Base-by-base conservation (phyloP, 805 yeast species). In the Saccharomycopsis babjevae region DNA sequence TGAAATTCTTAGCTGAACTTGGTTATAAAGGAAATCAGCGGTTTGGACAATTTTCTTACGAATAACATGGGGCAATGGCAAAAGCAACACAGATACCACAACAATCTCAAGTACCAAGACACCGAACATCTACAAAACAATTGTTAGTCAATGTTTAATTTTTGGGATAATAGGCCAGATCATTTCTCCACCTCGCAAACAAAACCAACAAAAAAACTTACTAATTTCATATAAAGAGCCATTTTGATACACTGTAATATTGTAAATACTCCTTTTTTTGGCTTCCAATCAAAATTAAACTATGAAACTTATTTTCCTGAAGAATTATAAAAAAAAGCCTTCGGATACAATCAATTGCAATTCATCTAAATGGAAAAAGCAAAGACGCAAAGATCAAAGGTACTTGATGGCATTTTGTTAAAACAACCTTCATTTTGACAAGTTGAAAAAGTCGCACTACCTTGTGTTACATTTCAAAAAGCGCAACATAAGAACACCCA, bases 21-120 rank as follows among this genome's bases (percentile, higher is more conserved):
- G 72, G 30, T 68, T 66, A 57, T 72, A 71, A 40, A 78, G 65
- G 13, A 68, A 67, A 52, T 72, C 69, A 60, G 77, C 74, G 1
- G 73, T 39, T n/a, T 69, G 67, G 55, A 79, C 76, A 15, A 81
- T 67, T n/a, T 71, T 71, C 59, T 71, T 72, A 54, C 89, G 75
- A 2, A 83, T 62, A 11, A 68, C 67, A 57, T 74, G 74, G 5
- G 87, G 87, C 61, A 83, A 72, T 15, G 89, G 89, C 62, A 83
- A 70, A 11, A 83, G 81, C 34, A 83, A 68, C 0, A 81, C 50
- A 20, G 79, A 72, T 34, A 83, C 69, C 10, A 73, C 65, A 1
- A 68, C 71, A 86, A 84, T 83, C 69, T 84, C 83, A n/a, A 69
- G 64, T n/a, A 79, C 68, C 58, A 84, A 73, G 15, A 79, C 64